These are phyloP conservation scores for Boletus albobrunnescens DNA, from an alignment of 1,284 basidiomycete species.

Conservation along the genomic window DNA sequence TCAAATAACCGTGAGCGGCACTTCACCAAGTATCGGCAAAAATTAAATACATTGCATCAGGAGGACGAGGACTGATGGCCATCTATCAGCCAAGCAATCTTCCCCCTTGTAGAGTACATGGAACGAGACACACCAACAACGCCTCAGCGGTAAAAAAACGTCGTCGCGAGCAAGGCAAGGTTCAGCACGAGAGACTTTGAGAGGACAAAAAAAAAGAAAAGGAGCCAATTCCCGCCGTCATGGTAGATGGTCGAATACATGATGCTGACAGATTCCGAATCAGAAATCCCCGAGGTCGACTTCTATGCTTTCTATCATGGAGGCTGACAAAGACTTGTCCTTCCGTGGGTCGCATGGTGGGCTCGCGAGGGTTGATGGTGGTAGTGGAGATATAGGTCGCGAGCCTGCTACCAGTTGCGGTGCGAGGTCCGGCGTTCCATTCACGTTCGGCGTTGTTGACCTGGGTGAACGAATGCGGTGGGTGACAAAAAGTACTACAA, in stretches of 20 bases:
- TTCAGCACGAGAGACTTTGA: not conserved
- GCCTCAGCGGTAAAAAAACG: not conserved
- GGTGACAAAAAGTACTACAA: constrained; percentile 5
- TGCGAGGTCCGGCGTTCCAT: constrained; percentile 29
- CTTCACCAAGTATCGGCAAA: not conserved
- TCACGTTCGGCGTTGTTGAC: constrained; percentile 47
- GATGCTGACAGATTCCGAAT: constrained; percentile 4
- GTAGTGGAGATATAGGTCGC: constrained; percentile 43
- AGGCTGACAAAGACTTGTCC: constrained; percentile 50
- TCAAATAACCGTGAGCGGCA: too few species aligned
- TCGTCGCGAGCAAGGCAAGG: not conserved
- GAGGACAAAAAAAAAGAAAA: not conserved
- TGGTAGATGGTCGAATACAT: constrained; percentile 4
- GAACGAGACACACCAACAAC: not conserved
- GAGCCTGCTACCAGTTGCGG: constrained; percentile 24
- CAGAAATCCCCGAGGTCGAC: constrained; percentile 77
- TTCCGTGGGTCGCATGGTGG: constrained; percentile 25
- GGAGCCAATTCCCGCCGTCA: not conserved
- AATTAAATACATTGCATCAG: constrained; percentile 13
- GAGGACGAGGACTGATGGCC: not conserved
- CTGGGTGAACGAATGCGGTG: constrained; percentile 30
- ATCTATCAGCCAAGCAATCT: constrained; percentile 11
- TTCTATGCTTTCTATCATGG: constrained; percentile 63
- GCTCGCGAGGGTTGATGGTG: constrained; percentile 28
- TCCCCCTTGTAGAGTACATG: constrained; percentile 13